Percentiles rank a stretch among this genome's conserved stretches.
phyloP scores from a whole-genome alignment of 768 basidiomycete genomes.

The Boletellus ananiceps region DNA sequence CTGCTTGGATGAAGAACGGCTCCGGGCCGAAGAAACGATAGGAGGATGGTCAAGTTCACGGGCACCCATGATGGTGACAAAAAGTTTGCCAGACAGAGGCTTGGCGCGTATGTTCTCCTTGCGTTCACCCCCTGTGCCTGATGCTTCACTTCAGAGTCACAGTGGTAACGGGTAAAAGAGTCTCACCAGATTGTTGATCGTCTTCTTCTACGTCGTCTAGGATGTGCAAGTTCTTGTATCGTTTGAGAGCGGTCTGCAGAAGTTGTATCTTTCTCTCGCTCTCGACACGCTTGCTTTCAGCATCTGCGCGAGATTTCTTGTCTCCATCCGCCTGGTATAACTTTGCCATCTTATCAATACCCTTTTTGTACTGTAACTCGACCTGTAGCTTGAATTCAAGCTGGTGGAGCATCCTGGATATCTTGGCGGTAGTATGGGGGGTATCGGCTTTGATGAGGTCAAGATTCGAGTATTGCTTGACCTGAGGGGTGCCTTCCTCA shows the following conservation, averaged over 20 bases:
- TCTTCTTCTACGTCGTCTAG: slow-evolving; percentile 87
- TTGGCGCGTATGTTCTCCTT: slow-evolving; percentile 93
- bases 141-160: slow-evolving; percentile 28
- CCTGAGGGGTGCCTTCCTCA: slow-evolving; percentile 41
- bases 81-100: slow-evolving; percentile 87
- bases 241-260: slow-evolving; percentile 84
- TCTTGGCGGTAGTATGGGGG: slow-evolving; percentile 92
- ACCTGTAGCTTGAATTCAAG: slow-evolving; percentile 99
- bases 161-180: not conserved
- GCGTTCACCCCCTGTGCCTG: slow-evolving; percentile 73
- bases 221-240: slow-evolving; percentile 94
- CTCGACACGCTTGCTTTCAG: slow-evolving; percentile 90
- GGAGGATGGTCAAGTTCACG: slow-evolving; percentile 95
- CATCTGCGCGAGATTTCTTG: slow-evolving; percentile 90
- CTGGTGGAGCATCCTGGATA: slow-evolving; percentile 96
- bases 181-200: slow-evolving; percentile 61
- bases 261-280: slow-evolving; percentile 96
- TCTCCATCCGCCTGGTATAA: slow-evolving; percentile 96
- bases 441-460: slow-evolving; percentile 98
- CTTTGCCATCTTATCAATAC: slow-evolving; percentile 98
- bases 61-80: slow-evolving; percentile 83
- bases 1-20: slow-evolving; percentile 77
- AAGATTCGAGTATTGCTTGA: slow-evolving; percentile 74
- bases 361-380: slow-evolving; percentile 95
- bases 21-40: slow-evolving; percentile 51